These are phyloP conservation scores for Aspergillus calidoustus DNA, from an alignment of 2,329 filamentous ascomycete species.

Conservation along the genomic window DNA sequence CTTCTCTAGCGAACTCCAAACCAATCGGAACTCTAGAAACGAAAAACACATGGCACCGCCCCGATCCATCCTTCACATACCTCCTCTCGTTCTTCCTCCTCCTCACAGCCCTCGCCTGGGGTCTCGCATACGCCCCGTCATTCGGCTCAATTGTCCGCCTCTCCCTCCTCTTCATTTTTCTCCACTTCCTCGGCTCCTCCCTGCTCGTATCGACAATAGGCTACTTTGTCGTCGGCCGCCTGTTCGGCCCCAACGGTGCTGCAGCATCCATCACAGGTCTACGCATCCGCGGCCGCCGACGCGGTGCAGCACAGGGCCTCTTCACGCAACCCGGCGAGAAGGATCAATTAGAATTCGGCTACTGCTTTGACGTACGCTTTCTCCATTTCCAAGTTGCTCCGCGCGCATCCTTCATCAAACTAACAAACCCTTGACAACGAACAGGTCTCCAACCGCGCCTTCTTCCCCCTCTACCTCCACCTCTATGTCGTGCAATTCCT, in stretches of 20 bases:
- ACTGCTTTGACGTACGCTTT: constrained; percentile 67
- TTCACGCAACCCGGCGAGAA: constrained; percentile 61
- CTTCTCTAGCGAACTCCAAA: neutral
- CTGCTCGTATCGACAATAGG: constrained; percentile 64
- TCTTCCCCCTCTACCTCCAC: constrained; percentile 70
- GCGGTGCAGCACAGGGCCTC: constrained; percentile 57
- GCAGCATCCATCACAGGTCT: constrained; percentile 52
- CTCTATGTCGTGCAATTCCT: constrained; percentile 71
- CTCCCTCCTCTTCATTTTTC: constrained; percentile 54
- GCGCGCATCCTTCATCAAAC: neutral
- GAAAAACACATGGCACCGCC: constrained; percentile 71
- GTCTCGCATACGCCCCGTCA: constrained; percentile 57
- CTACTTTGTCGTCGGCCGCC: constrained; percentile 66
- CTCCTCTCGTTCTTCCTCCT: constrained; percentile 69
- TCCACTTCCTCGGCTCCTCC: constrained; percentile 66
- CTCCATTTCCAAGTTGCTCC: neutral
- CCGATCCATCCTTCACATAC: constrained; percentile 72
- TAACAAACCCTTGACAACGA: neutral
- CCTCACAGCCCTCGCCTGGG: constrained; percentile 61
- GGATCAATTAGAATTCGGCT: constrained; percentile 70
- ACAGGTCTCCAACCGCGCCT: constrained; percentile 67
- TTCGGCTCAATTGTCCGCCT: constrained; percentile 53
- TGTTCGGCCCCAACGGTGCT: constrained; percentile 61
- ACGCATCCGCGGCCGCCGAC: constrained; percentile 52
- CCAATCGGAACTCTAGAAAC: constrained; percentile 56